phyloP scores from a whole-genome alignment of 169 alveolate species.

The Eimeria praecox region DNA sequence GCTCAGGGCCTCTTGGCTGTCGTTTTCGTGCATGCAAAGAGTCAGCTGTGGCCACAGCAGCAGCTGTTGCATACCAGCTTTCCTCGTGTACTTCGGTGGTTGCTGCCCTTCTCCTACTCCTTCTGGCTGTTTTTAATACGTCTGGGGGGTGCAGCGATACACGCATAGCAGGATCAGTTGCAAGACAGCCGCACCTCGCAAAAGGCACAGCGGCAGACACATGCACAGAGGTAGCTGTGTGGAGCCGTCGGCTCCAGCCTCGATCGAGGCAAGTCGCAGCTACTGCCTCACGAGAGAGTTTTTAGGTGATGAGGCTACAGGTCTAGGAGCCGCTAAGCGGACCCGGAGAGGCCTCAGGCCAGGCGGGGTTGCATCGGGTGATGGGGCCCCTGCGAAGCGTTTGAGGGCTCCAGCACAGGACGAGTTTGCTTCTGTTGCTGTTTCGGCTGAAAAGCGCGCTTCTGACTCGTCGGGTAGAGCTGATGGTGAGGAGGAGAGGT shows the following conservation, averaged over 20 bases:
- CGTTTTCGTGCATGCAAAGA: constrained; percentile 1
- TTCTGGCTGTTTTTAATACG: neutral
- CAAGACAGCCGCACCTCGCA: neutral
- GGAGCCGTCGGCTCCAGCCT: constrained; percentile 62
- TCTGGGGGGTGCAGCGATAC: neutral
- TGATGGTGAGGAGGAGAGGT: constrained; percentile 44
- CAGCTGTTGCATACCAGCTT: neutral
- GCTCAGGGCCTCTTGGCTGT: neutral
- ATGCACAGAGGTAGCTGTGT: constrained; percentile 45
- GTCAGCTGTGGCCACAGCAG: neutral
- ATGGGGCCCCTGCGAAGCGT: constrained; percentile 22
- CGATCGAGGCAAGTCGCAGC: constrained; percentile 28
- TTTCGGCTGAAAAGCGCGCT: neutral
- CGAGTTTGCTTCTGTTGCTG: neutral
- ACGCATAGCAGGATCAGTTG: constrained; percentile 11
- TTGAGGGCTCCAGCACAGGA: constrained; percentile 1
- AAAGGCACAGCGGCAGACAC: constrained; percentile 25
- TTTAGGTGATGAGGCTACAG: constrained; percentile 16
- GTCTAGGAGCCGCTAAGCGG: constrained; percentile 20
- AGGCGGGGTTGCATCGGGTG: neutral
- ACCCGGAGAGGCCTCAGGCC: neutral
- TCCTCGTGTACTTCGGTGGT: neutral
- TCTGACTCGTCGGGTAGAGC: neutral
- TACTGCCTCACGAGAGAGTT: constrained; percentile 16
- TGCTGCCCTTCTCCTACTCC: neutral